These are phyloP conservation scores for Leptomonas pyrrhocoris DNA, from an alignment of 208 protist species.

Conservation along the genomic window DNA sequence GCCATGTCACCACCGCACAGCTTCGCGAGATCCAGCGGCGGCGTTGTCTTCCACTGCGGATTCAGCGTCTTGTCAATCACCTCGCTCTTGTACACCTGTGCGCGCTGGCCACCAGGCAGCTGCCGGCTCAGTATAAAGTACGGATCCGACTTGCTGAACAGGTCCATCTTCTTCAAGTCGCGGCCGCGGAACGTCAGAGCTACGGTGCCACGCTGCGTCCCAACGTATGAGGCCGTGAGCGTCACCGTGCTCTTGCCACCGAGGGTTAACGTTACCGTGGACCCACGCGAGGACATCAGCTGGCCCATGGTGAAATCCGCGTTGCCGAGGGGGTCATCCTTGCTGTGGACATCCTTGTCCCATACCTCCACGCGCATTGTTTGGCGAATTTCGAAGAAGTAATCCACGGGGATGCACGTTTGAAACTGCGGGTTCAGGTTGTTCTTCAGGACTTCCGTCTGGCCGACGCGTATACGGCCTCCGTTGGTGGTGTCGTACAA, in stretches of 20 bases:
- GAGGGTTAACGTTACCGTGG: slow-evolving; percentile 27
- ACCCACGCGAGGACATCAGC: slow-evolving; percentile 25
- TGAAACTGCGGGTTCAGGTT: slow-evolving; percentile 48
- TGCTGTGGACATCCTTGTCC: slow-evolving; percentile 29
- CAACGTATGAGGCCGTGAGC: slow-evolving; percentile 18
- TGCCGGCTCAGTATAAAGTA: slow-evolving; percentile 33
- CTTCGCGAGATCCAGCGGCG: slow-evolving; percentile 30
- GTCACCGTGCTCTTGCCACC: slow-evolving; percentile 30
- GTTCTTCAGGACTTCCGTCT: slow-evolving; percentile 25
- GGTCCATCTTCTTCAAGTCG: slow-evolving; percentile 45
- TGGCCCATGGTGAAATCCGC: slow-evolving; percentile 29
- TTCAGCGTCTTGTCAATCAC: slow-evolving; percentile 38
- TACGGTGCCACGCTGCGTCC: slow-evolving; percentile 21
- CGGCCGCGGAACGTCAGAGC: slow-evolving; percentile 23
- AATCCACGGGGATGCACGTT: slow-evolving; percentile 25
- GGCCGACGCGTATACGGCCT: not conserved
- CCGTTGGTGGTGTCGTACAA: not conserved
- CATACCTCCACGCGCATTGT: slow-evolving; percentile 25
- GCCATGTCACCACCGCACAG: slow-evolving; percentile 37
- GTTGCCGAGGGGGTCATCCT: slow-evolving; percentile 38
- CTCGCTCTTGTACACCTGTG: slow-evolving; percentile 35
- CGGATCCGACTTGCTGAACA: slow-evolving; percentile 44
- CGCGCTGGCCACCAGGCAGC: slow-evolving; percentile 21
- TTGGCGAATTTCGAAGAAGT: slow-evolving; percentile 52
- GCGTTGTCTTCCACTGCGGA: slow-evolving; percentile 40